Evolutionary conservation across 2,329 filamentous ascomycete genomes (phyloP), one percentile per base, ranked within the genome.

Genomic region (Arthrocladium fulminans): DNA sequence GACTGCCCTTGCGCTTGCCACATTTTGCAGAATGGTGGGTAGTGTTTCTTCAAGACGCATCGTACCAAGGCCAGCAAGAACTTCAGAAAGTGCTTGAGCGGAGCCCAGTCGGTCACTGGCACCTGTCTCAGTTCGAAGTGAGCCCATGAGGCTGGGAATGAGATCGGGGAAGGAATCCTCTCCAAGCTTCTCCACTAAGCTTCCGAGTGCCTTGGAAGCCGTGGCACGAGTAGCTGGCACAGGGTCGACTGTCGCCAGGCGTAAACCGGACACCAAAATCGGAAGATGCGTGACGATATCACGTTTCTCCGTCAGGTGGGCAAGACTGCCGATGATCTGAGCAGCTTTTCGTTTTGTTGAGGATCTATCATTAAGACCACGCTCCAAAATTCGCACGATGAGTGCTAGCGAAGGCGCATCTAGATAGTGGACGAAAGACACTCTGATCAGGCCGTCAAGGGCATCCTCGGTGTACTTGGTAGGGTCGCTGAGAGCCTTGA

Each of bases 361-460:
- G 49, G 94, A 98, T 42, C 94, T 79, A 63, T 96, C 92, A 48
- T 81, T 81, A 34, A 98, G 72, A 51, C 92, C 92, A 63, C 94
- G 86, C 67, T 98, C 89, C 29, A 98, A 74, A 58, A 98, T 97
- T 54, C 92, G 87, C 40, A 92, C 94, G 54, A 98, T 88, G 46
- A 98, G 77, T 17, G 92, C 92, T 59, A 98, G 74, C 2, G 94
- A 98, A 3, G 92, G 92, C 1, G 94, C 87, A 66, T 98, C 92
- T n/a, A 98, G 77, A 63, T 97, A 98, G 68, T 98, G 92, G 12
- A 96, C 83, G 63, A 98, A 98, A 42, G 88, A 88, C n/a, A 98
- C 86, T 70, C 95, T 96, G 72, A 98, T 96, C 50, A 98, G 77
- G 0, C 88, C 76, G 64, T 98, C 90, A 51, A 98, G 74, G 13